phyloP scores from a whole-genome alignment of 495 filamentous ascomycete species.

The Penicillium argentinense region DNA sequence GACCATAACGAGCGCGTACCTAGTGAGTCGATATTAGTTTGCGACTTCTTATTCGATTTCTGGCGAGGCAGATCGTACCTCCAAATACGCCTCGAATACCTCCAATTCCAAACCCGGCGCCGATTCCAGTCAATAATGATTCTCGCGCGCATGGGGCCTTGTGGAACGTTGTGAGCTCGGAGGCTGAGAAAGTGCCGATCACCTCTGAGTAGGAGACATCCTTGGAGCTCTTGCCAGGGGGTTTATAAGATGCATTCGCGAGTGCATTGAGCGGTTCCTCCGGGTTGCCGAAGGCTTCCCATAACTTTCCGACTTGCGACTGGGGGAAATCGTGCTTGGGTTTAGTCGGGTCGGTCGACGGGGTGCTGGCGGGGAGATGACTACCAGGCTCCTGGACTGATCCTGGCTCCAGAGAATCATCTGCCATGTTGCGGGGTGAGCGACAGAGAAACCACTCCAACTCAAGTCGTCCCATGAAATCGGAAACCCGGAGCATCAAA shows the following conservation, averaged over 20 bases:
- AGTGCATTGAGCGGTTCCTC: conserved; percentile 51
- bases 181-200: conserved; percentile 60
- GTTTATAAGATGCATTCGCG: conserved; percentile 42
- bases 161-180: conserved; percentile 73
- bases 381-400: conserved; percentile 11
- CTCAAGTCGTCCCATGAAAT: background rate
- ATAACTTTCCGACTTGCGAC: conserved; percentile 52
- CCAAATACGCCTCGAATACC: conserved; percentile 69
- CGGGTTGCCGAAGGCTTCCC: conserved; percentile 52
- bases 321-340: conserved; percentile 43
- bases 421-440: conserved; percentile 49
- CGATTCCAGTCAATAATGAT: conserved; percentile 79
- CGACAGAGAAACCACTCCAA: background rate
- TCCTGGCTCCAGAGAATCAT: conserved; percentile 48
- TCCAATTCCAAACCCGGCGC: conserved; percentile 70
- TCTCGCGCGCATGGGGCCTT: conserved; percentile 82
- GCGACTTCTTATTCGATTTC: background rate
- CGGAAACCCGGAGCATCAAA: conserved; percentile 14
- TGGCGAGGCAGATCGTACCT: conserved; percentile 50
- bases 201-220: conserved; percentile 60
- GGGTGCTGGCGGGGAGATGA: conserved; percentile 20
- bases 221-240: conserved; percentile 46
- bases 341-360: conserved; percentile 27
- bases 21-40: conserved; percentile 21
- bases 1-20: conserved; percentile 46